Evolutionary conservation across 139 green algal species (phyloP).

Genomic region (Volvox reticuliferus): DNA sequence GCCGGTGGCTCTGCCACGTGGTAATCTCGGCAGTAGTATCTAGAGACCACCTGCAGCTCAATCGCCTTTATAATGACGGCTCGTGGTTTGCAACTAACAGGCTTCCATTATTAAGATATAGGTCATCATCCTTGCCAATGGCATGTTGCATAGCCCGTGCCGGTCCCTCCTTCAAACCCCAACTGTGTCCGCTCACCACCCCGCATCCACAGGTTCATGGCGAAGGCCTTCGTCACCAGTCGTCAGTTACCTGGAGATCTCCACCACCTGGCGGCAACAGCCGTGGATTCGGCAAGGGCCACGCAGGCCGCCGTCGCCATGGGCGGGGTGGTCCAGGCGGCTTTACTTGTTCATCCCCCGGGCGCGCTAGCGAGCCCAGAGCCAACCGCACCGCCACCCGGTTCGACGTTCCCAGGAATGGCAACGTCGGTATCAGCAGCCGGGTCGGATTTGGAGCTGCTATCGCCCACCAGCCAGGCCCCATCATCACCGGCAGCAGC

Average conservation of each 20-base stretch:
- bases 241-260: conserved; percentile 7
- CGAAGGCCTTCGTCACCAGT: conserved; percentile 41
- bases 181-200: neutral
- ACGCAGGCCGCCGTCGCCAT: no score
- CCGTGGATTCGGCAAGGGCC: neutral
- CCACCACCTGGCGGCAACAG: neutral
- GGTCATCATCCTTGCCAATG: no score
- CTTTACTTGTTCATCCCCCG: no score
- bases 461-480: neutral
- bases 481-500: no score
- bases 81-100: no score
- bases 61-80: no score
- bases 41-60: no score
- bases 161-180: neutral
- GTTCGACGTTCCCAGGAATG: neutral
- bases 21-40: no score
- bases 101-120: no score
- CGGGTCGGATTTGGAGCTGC: neutral
- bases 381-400: neutral
- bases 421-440: neutral
- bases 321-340: neutral
- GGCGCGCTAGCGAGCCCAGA: no score
- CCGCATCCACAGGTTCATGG: conserved; percentile 33
- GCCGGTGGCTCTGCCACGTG: no score
- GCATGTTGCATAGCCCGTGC: no score